Evolutionary conservation across 202 grass and related monocot genomes (phyloP).

Genomic region (Eragrostis tef): DNA sequence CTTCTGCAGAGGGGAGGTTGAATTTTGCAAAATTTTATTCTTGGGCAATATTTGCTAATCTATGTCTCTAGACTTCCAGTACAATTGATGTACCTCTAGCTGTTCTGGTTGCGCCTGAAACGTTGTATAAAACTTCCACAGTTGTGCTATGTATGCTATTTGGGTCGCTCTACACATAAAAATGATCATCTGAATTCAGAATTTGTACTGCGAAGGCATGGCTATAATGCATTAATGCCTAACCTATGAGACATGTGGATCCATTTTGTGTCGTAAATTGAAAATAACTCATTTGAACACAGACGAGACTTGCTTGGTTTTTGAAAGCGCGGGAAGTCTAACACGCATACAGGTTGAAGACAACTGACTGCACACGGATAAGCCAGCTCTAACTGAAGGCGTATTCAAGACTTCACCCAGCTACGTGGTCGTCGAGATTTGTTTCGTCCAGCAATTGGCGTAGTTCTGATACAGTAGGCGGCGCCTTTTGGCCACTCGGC

Average conservation of each 20-base stretch:
- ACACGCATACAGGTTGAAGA: too few species aligned
- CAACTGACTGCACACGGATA: neutral
- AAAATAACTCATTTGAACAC: neutral
- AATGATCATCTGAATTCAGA: neutral
- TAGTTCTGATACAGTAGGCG: neutral
- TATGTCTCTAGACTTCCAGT: neutral
- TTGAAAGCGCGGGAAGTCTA: too few species aligned
- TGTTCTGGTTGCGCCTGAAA: neutral
- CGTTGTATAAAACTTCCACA: neutral
- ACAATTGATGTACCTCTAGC: slow-evolving; percentile 7
- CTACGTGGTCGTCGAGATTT: neutral
- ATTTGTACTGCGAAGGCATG: neutral
- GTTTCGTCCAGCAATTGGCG: neutral
- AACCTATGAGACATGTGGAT: neutral
- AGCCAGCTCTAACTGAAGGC: neutral
- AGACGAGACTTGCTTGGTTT: neutral
- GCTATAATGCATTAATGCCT: neutral
- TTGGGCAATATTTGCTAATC: neutral
- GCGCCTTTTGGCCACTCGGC: neutral
- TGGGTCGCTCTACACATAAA: neutral
- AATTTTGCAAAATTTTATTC: slow-evolving; percentile 34
- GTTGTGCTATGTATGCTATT: neutral
- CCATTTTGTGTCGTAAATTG: neutral
- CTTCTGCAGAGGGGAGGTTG: neutral
- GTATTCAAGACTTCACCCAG: neutral